phyloP scores from a whole-genome alignment of 2,329 filamentous ascomycete species.

The Piedraia hortae region DNA sequence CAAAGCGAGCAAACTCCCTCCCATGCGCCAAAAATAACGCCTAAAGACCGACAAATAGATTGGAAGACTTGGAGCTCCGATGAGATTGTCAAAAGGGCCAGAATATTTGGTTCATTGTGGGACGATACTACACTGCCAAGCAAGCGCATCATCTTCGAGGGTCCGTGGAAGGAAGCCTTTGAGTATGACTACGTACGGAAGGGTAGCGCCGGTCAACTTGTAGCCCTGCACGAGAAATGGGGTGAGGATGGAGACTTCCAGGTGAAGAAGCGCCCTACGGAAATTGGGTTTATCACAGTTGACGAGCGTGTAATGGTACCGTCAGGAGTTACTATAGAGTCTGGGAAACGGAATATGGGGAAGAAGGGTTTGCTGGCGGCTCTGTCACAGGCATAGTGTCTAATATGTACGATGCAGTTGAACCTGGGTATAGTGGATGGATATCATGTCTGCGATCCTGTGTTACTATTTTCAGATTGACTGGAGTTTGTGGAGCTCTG shows the following conservation, averaged over 20 bases:
- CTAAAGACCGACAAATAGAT: slow-evolving; percentile 33
- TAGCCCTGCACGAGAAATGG: neutral
- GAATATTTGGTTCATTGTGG: slow-evolving; percentile 42
- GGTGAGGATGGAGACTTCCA: neutral
- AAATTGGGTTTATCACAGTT: slow-evolving; percentile 1
- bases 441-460: too few relatives aligned
- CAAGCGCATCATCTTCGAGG: slow-evolving; percentile 2
- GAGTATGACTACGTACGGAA: neutral
- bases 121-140: slow-evolving; percentile 13
- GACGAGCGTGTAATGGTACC: slow-evolving; percentile 1
- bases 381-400: too few relatives aligned
- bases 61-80: slow-evolving; percentile 28
- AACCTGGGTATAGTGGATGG: too few relatives aligned
- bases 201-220: neutral
- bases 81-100: slow-evolving; percentile 27
- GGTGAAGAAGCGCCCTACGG: neutral
- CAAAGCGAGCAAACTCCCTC: slow-evolving; percentile 6
- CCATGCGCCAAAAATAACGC: slow-evolving; percentile 47
- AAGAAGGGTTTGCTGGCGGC: neutral
- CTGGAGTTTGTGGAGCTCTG: too few relatives aligned
- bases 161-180: slow-evolving; percentile 1
- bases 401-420: too few relatives aligned
- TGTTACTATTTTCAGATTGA: too few relatives aligned
- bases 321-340: slow-evolving; percentile 1
- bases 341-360: neutral